Evolutionary conservation across 2,329 filamentous ascomycete genomes (phyloP), one percentile per base, ranked within the genome.

Genomic region (Fusarium subtropicale): DNA sequence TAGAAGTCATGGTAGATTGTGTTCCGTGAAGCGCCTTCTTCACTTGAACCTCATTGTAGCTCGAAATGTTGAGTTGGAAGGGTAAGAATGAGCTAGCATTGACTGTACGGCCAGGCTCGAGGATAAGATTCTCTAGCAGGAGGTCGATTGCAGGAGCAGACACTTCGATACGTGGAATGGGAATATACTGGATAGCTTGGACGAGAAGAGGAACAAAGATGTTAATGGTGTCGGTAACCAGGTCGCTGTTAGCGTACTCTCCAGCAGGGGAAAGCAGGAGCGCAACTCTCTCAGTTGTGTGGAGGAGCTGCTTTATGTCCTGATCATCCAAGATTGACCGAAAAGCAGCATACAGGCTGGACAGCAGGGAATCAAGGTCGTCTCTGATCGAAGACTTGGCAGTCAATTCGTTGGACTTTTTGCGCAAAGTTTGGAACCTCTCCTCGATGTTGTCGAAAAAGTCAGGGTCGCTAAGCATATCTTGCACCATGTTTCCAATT

Each of bases 61-160:
- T 95, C 68, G 94, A 90, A 5, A 97, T 82, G 45, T 92, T 90
- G 55, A 97, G 84, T 57, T 90, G 89, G 81, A 93, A 95, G 0
- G 95, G 95, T 1, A 98, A 84, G 83, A 98, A 98, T 0, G 94
- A 97, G 5, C 91, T 93, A 66, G 91, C 83, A 77, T 97, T 95
- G 73, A 97, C 85, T 0, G 93, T 97, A 60, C 85, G 85, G 9
- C 95, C 95, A 0, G 95, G 95, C 76, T 97, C 93, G 33, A 98
- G 85, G 63, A 98, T 91, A 33, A 98, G 84, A 69, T 97, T 97
- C 76, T 98, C 95, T 4, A 98, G 82, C 1, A 98, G 82, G 7
- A 98, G 86, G 73, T 97, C 94, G 56, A 97, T 85, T 34, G 92
- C 89, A 0, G 94, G 94, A 5, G 91, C 91, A 1, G 92, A 91